Conservation (phyloP, 1,139 yeast genomes). For the Suhomyces atakaporum region DNA sequence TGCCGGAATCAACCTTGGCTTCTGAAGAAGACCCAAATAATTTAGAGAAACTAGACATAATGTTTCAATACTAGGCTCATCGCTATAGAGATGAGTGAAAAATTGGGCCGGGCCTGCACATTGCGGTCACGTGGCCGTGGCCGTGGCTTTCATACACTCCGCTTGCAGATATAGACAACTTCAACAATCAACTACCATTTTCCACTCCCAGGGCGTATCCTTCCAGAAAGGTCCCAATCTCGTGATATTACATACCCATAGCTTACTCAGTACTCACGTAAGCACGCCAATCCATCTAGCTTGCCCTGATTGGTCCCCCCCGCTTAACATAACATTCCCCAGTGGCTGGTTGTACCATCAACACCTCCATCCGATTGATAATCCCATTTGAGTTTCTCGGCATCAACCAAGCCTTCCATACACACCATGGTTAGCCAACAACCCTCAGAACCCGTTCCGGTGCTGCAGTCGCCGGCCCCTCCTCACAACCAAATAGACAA, state of each 20-base stretch:
- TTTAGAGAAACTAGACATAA: constrained; percentile 37
- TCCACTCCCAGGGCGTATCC: background rate
- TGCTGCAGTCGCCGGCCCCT: background rate
- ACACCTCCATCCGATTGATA: background rate
- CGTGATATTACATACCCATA: too few species aligned
- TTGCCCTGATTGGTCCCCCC: background rate
- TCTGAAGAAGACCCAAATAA: constrained; percentile 33
- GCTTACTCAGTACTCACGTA: background rate
- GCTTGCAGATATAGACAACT: background rate
- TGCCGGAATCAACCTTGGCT: constrained; percentile 37
- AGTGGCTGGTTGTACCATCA: constrained; percentile 2
- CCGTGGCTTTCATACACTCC: constrained; percentile 2
- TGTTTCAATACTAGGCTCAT: constrained; percentile 2
- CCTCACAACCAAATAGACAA: background rate
- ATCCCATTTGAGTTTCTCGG: background rate
- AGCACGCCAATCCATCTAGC: background rate
- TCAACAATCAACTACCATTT: background rate
- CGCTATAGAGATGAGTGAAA: constrained; percentile 12
- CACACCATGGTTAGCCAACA: constrained; percentile 4
- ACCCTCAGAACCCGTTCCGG: background rate
- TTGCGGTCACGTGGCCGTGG: background rate
- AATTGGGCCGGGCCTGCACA: constrained; percentile 4
- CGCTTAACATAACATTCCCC: background rate
- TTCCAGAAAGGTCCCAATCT: background rate
- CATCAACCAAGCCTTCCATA: background rate